Evolutionary conservation across 2,329 filamentous ascomycete genomes (phyloP).

Genomic region (Lecanicillium sp.): DNA sequence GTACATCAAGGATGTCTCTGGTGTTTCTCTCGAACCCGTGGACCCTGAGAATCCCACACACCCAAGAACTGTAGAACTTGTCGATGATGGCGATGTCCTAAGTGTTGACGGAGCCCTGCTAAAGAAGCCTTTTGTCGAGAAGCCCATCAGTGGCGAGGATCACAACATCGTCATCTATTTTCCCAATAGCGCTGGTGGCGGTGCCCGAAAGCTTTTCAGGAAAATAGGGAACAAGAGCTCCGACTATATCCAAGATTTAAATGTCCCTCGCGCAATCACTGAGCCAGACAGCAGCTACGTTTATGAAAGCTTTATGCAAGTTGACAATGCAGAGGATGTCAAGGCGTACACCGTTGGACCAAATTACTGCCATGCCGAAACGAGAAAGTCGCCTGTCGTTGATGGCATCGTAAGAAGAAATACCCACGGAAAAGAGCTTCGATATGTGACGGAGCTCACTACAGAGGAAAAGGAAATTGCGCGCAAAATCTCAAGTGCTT

Average conservation of each 20-base stretch:
- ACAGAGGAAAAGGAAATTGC: slow-evolving; percentile 79
- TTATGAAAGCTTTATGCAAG: slow-evolving; percentile 93
- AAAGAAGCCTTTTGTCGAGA: slow-evolving; percentile 94
- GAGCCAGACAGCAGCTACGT: slow-evolving; percentile 81
- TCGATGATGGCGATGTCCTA: slow-evolving; percentile 85
- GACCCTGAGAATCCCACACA: slow-evolving; percentile 54
- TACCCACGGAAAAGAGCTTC: slow-evolving; percentile 92
- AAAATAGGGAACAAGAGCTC: slow-evolving; percentile 99
- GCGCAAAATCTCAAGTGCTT: slow-evolving; percentile 79
- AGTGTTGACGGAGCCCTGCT: slow-evolving; percentile 77
- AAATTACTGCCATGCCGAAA: slow-evolving; percentile 91
- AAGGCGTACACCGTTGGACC: slow-evolving; percentile 97
- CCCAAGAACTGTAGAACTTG: slow-evolving; percentile 68
- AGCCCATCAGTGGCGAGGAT: slow-evolving; percentile 95
- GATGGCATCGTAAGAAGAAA: slow-evolving; percentile 94
- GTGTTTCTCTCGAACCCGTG: slow-evolving; percentile 63
- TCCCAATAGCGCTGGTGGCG: slow-evolving; percentile 75
- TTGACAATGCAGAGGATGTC: slow-evolving; percentile 96
- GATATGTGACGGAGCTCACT: slow-evolving; percentile 82
- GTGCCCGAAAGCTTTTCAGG: slow-evolving; percentile 83
- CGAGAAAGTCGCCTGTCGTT: slow-evolving; percentile 92
- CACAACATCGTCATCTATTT: slow-evolving; percentile 99
- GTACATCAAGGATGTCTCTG: slow-evolving; percentile 72
- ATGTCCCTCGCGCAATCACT: slow-evolving; percentile 69
- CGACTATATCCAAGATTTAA: slow-evolving; percentile 75